phyloP scores from a whole-genome alignment of 768 basidiomycete genomes.

The Suillus brevipes region DNA sequence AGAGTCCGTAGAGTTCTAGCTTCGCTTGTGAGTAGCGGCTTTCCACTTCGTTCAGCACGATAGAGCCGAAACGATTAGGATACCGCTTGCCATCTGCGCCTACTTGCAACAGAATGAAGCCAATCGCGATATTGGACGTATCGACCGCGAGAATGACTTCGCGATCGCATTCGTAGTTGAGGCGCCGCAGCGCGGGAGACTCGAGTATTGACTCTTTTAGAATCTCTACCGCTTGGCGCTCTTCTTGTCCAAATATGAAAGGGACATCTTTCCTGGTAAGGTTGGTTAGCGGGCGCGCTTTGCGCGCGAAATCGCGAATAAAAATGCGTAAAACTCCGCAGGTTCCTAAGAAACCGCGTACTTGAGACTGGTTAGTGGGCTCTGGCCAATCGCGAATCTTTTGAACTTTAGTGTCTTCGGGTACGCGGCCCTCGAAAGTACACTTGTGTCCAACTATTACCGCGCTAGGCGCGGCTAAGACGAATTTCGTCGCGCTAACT shows the following conservation, averaged over 20 bases:
- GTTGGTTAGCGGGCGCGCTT: no score
- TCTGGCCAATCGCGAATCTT: constrained; percentile 35
- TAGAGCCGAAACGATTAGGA: no score
- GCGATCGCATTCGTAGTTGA: constrained; percentile 16
- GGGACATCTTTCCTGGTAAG: no score
- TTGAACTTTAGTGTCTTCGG: constrained; percentile 24
- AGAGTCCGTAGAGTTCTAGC: no score
- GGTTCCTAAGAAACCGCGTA: constrained; percentile 31
- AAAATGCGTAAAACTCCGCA: constrained; percentile 24
- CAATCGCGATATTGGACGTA: constrained; percentile 33
- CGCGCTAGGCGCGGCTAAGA: no score
- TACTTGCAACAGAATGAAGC: constrained; percentile 32
- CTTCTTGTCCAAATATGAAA: no score
- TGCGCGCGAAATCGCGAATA: constrained; percentile 11
- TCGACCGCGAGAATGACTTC: constrained; percentile 24
- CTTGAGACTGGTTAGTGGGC: constrained; percentile 9
- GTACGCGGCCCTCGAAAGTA: constrained; percentile 33
- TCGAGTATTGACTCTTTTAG: no score
- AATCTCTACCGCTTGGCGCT: no score
- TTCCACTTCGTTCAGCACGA: no score
- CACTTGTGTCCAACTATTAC: constrained; percentile 43
- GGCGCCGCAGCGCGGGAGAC: constrained; percentile 13
- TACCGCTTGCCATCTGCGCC: constrained; percentile 17
- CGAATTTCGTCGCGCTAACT: no score
- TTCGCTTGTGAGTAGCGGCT: no score